Evolutionary conservation across 1,139 yeast genomes (phyloP), one percentile per base, ranked within the genome.

Genomic region (Sugiyamaella xylanicola): DNA sequence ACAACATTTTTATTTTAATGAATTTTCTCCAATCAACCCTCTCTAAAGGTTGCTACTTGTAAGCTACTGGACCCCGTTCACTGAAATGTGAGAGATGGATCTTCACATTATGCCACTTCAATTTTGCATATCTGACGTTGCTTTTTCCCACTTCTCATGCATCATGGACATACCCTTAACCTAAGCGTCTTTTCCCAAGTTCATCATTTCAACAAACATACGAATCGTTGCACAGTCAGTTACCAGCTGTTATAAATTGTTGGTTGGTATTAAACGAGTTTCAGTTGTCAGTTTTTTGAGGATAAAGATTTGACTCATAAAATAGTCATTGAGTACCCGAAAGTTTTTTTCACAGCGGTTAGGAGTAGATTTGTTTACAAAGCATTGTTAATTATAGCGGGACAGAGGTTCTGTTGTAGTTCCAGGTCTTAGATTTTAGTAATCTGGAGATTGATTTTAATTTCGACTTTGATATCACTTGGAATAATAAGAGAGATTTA

Each of bases 51-150:
- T 25, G 9, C 5, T 25, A 25, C 32, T 25, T 5, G 9, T 25
- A 25, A 7, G 9, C 11, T 43, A 16, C 47, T 15, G n/a, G n/a
- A n/a, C n/a, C n/a, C n/a, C 19, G n/a, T 2, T 16, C 37, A n/a
- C 15, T 22, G 40, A 29, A 17, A 22, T 16, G 11, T 17, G 19
- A 15, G 4, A 19, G 27, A 9, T 27, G 36, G 47, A 45, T 45
- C 48, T 45, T 45, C 48, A 35, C 48, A 45, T 45, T 32, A 45
- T 45, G 48, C 48, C 40, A 45, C 40, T 32, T 45, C 39, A 45
- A 45, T 45, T 45, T 45, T 46, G 50, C 50, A 46, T 46, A 37
- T 46, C 11, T n/a, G 16, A 36, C 42, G 42, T 46, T 46, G 50
- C 50, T 46, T 46, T 46, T 46, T 46, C 7, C 20, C 11, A 35